These are phyloP conservation scores for Pseudisothecium myosuroides DNA, from an alignment of 225 moss, liverwort and hornwort genomes.

Conservation along the genomic window DNA sequence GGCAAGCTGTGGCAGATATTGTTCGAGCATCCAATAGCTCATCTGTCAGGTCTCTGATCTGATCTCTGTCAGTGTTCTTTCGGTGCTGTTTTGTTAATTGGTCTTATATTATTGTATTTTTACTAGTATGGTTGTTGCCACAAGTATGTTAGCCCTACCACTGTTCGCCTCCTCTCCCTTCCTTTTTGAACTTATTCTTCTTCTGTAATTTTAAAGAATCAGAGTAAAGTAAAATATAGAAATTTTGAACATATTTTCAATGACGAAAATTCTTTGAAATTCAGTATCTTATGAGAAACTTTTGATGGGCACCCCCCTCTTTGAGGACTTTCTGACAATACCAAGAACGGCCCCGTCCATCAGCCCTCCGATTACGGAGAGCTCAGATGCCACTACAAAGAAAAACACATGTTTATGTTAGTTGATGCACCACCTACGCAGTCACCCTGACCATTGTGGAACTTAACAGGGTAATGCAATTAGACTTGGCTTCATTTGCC, in stretches of 20 bases:
- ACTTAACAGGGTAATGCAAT: constrained; percentile 29
- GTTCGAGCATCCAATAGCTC: constrained; percentile 33
- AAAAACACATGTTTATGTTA: neutral
- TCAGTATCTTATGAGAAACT: neutral
- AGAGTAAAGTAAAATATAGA: no score
- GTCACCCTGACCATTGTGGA: neutral
- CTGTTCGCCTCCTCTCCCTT: neutral
- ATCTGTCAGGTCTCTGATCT: constrained; percentile 35
- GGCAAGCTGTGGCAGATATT: constrained; percentile 52
- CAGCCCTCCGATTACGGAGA: neutral
- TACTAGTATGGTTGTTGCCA: neutral
- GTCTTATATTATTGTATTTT: neutral
- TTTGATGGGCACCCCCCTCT: neutral
- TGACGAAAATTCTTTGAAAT: neutral
- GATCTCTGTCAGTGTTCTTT: neutral
- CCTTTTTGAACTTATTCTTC: neutral
- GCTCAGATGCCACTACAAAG: neutral
- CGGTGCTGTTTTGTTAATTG: neutral
- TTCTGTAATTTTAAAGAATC: neutral
- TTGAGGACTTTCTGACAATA: neutral
- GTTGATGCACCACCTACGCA: neutral
- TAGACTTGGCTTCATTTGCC: constrained; percentile 58
- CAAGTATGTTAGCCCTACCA: no score
- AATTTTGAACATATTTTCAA: neutral
- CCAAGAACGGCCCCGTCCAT: no score